Conservation (phyloP, 108 stramenopile genomes). For the Seminavis robusta region DNA sequence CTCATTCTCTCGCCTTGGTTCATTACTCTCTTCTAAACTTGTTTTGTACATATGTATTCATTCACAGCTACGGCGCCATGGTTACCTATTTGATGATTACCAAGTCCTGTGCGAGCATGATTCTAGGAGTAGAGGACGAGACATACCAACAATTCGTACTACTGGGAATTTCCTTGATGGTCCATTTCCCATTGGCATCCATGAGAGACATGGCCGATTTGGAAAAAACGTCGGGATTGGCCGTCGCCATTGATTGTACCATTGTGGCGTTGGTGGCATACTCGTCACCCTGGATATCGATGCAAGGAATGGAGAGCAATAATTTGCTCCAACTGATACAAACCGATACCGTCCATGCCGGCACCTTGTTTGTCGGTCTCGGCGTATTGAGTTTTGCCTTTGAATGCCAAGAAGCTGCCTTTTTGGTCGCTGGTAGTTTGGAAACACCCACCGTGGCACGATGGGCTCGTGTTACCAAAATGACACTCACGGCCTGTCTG, state of each 20-base stretch:
- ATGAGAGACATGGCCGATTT: slow-evolving; percentile 85
- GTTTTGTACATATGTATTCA: too few relatives aligned
- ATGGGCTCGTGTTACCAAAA: slow-evolving; percentile 60
- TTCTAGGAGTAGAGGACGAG: slow-evolving; percentile 54
- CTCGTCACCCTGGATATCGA: too few relatives aligned
- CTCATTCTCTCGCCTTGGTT: too few relatives aligned
- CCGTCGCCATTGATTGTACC: slow-evolving; percentile 53
- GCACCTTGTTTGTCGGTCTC: slow-evolving; percentile 75
- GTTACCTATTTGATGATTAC: slow-evolving; percentile 78
- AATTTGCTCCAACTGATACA: too few relatives aligned
- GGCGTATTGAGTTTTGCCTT: slow-evolving; percentile 84
- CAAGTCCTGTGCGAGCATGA: slow-evolving; percentile 65
- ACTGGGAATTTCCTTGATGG: slow-evolving; percentile 44
- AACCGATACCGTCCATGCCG: slow-evolving; percentile 28
- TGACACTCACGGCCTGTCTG: slow-evolving; percentile 40
- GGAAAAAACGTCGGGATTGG: slow-evolving; percentile 62
- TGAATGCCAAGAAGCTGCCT: slow-evolving; percentile 83
- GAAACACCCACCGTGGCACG: slow-evolving; percentile 59
- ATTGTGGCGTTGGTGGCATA: slow-evolving; percentile 52
- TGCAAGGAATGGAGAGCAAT: too few relatives aligned
- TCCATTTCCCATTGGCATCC: slow-evolving; percentile 65
- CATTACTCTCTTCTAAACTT: too few relatives aligned
- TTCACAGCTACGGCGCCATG: slow-evolving; percentile 88
- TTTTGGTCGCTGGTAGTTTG: slow-evolving; percentile 82
- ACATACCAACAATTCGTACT: slow-evolving; percentile 50